A percentile compares a stretch with the other conserved stretches of the same genome.
Evolutionary conservation across 176 grass and related monocot genomes (phyloP).

Genomic region (Aegilops bicornis): DNA sequence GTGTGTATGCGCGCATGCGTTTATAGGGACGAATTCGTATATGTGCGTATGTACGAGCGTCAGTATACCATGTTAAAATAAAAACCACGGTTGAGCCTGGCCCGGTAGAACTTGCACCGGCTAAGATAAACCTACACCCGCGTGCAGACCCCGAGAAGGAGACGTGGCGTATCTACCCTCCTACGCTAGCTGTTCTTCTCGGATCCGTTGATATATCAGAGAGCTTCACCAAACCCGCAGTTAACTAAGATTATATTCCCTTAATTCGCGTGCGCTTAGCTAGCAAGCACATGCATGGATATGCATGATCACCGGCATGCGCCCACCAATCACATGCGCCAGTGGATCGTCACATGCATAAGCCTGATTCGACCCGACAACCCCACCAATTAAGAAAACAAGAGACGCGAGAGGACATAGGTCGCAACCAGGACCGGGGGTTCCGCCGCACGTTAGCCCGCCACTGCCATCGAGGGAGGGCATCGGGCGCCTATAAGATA

Average conservation of each 20-base stretch:
- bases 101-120: not conserved
- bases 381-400: not conserved
- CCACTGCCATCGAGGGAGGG: not conserved
- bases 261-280: not conserved
- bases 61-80: too few relatives aligned
- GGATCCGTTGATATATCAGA: not conserved
- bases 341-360: not conserved
- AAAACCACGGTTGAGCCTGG: not conserved
- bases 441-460: not conserved
- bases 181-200: not conserved
- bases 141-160: not conserved
- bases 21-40: too few relatives aligned
- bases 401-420: not conserved
- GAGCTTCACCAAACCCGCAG: not conserved
- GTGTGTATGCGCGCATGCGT: too few relatives aligned
- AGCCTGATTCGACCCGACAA: not conserved
- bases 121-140: not conserved
- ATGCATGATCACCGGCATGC: not conserved
- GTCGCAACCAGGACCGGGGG: not conserved
- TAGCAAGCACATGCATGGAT: not conserved
- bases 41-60: too few relatives aligned
- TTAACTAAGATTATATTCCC: slow-evolving; percentile 1
- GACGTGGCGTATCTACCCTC: too few relatives aligned
- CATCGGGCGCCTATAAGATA: not conserved
- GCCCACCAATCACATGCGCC: not conserved